These are phyloP conservation scores for Plasmodium yoelii DNA, from an alignment of 169 alveolate species.

Conservation along the genomic window DNA sequence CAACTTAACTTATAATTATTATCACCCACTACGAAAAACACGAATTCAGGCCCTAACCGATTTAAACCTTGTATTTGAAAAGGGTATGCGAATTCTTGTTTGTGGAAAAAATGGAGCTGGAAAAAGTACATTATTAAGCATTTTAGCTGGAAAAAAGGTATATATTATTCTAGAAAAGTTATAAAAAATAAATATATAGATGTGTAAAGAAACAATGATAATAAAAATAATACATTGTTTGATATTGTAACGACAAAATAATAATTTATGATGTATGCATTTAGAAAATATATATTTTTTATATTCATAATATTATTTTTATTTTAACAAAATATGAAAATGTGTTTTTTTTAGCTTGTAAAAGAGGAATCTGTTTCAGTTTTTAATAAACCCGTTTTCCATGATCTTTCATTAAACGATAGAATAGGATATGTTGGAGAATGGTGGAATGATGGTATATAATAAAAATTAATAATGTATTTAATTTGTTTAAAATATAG, in stretches of 20 bases:
- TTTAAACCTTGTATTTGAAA: constrained; percentile 30
- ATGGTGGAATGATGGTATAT: constrained; percentile 75
- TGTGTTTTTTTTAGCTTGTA: constrained; percentile 20
- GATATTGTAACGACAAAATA: background rate
- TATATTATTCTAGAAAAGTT: background rate
- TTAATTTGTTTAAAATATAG: no score
- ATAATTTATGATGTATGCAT: background rate
- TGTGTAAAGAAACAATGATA: background rate
- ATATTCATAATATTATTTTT: background rate
- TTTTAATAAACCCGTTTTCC: constrained; percentile 59
- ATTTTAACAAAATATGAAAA: background rate
- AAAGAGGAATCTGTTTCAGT: constrained; percentile 38
- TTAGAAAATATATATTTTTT: background rate
- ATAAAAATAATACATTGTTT: background rate
- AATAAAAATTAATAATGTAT: constrained; percentile 1
- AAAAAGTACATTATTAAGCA: constrained; percentile 62
- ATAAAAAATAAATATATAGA: constrained; percentile 11
- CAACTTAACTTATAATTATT: constrained; percentile 53
- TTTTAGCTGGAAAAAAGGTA: constrained; percentile 73
- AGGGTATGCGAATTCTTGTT: constrained; percentile 65
- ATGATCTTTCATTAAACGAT: constrained; percentile 42
- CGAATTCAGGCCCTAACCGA: constrained; percentile 28
- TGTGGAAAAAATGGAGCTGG: constrained; percentile 78
- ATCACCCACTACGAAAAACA: constrained; percentile 29
- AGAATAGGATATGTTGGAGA: constrained; percentile 73